Percentiles rank a stretch among this genome's conserved stretches.
phyloP scores from a whole-genome alignment of 1,284 basidiomycete species.

The Cutaneotrichosporon arboriforme region DNA sequence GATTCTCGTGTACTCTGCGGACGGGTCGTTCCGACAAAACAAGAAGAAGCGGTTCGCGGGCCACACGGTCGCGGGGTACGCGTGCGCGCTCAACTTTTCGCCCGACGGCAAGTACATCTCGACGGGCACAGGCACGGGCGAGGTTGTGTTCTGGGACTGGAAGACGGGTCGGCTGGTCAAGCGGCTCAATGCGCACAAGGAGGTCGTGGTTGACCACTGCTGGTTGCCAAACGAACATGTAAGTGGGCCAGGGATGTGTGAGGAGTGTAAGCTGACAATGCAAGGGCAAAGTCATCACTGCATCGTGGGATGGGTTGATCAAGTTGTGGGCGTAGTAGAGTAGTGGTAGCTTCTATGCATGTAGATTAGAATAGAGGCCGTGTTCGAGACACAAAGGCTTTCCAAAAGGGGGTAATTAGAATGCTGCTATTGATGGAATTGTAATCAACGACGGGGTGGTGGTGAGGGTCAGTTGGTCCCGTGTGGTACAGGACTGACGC shows the following conservation, averaged over 20 bases:
- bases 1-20: constrained; percentile 91
- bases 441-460: too few relatives aligned
- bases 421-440: too few relatives aligned
- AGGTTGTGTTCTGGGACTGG: constrained; percentile 99
- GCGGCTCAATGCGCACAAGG: constrained; percentile 77
- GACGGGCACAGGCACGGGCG: constrained; percentile 89
- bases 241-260: constrained; percentile 47
- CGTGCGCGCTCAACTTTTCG: constrained; percentile 92
- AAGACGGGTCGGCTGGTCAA: constrained; percentile 94
- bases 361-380: neutral
- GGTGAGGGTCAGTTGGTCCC: too few relatives aligned
- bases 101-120: constrained; percentile 95
- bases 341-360: neutral
- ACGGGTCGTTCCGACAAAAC: constrained; percentile 90
- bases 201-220: constrained; percentile 93
- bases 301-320: constrained; percentile 94
- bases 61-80: constrained; percentile 92
- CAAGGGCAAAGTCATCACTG: constrained; percentile 90
- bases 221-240: constrained; percentile 98
- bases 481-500: too few relatives aligned
- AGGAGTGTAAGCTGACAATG: constrained; percentile 6
- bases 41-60: constrained; percentile 97
- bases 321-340: constrained; percentile 70
- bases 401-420: too few relatives aligned
- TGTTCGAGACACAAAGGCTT: too few relatives aligned